phyloP scores from a whole-genome alignment of 2,329 filamentous ascomycete genomes.

The Ceratocystis diversiconidia region DNA sequence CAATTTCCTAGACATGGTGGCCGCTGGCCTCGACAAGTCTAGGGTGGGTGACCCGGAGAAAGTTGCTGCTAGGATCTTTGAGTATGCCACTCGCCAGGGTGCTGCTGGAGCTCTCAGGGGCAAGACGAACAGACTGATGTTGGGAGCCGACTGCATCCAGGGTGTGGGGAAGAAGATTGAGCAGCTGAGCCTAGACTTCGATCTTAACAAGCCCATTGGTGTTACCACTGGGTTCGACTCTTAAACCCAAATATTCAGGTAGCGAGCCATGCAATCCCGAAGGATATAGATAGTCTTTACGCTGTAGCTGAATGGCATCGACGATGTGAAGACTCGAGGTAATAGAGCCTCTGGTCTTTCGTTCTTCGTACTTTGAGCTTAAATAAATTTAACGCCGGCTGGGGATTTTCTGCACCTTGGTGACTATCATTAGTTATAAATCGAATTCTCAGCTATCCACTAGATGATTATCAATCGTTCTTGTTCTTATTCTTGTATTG shows the following conservation, averaged over 20 bases:
- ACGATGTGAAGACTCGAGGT: no score
- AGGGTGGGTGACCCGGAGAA: conserved; percentile 30
- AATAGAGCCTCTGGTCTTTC: no score
- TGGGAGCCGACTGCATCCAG: conserved; percentile 26
- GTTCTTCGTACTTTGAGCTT: no score
- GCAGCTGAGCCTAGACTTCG: conserved; percentile 14
- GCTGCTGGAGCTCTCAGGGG: conserved; percentile 21
- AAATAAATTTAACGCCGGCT: no score
- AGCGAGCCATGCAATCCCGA: no score
- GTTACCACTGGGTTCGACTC: neutral
- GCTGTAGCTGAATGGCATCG: no score
- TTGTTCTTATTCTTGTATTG: no score
- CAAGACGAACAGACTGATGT: conserved; percentile 25
- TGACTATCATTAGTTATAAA: no score
- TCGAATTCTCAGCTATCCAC: no score
- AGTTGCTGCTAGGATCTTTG: conserved; percentile 27
- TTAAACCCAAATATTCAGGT: neutral
- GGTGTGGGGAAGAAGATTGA: conserved; percentile 23
- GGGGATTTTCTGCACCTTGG: no score
- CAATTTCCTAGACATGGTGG: conserved; percentile 21
- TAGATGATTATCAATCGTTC: no score
- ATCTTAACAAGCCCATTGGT: conserved; percentile 2
- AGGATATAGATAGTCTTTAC: no score
- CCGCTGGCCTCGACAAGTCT: conserved; percentile 23
- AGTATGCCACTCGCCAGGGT: conserved; percentile 26